These are phyloP conservation scores for Ophiosphaerella narmari DNA, from an alignment of 2,329 filamentous ascomycete genomes.

Conservation along the genomic window DNA sequence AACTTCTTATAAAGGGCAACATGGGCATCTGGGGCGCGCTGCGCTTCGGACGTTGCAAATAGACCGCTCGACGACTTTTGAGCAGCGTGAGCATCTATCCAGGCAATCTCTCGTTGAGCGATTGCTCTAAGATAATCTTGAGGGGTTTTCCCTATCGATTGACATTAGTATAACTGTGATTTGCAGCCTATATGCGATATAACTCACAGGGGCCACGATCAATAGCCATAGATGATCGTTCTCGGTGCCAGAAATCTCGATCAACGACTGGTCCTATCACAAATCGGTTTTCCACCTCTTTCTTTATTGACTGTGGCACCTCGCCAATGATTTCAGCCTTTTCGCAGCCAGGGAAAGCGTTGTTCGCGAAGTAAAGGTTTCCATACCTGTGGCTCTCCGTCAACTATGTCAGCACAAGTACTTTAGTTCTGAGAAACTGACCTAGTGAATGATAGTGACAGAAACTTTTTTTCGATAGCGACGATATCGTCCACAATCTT, in stretches of 20 bases:
- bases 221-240: conserved; percentile 40
- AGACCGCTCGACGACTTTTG: conserved; percentile 18
- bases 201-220: conserved; percentile 50
- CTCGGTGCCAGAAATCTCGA: conserved; percentile 42
- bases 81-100: conserved; percentile 37
- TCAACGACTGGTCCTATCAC: conserved; percentile 46
- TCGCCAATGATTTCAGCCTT: conserved; percentile 32
- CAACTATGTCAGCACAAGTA: conserved; percentile 5
- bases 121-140: conserved; percentile 40
- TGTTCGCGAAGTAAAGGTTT: conserved; percentile 44
- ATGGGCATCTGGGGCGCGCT: conserved; percentile 31
- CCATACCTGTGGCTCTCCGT: conserved; percentile 39
- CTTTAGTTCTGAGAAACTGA: conserved; percentile 11
- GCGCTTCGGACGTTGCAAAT: conserved; percentile 17
- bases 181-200: too few relatives aligned
- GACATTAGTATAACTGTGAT: too few relatives aligned
- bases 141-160: conserved; percentile 36
- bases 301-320: conserved; percentile 34
- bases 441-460: conserved; percentile 42
- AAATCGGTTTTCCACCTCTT: conserved; percentile 37
- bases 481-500: conserved; percentile 44
- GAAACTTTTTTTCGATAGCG: conserved; percentile 44
- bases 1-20: conserved; percentile 42
- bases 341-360: conserved; percentile 38
- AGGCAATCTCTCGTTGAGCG: conserved; percentile 41